These are phyloP conservation scores for Byssothecium circinans DNA, from an alignment of 2,329 filamentous ascomycete genomes.

Conservation along the genomic window DNA sequence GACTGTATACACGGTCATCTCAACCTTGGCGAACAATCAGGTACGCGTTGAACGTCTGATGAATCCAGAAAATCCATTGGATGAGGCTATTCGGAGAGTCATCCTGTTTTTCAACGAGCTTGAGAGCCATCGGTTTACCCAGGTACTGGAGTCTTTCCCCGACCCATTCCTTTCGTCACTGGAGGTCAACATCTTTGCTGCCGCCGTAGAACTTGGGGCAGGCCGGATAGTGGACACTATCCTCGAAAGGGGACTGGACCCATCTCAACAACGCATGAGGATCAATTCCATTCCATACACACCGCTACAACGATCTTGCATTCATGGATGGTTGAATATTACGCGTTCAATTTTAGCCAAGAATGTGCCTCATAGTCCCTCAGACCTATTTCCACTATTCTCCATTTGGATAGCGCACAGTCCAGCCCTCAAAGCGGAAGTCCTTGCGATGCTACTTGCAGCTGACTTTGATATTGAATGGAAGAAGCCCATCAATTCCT, in stretches of 20 bases:
- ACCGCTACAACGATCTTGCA: neutral
- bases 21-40: slow-evolving; percentile 1
- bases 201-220: slow-evolving; percentile 2
- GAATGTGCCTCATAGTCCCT: too few species aligned
- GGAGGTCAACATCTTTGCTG: neutral
- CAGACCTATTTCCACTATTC: neutral
- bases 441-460: neutral
- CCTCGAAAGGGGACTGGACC: neutral
- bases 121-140: neutral
- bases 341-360: neutral
- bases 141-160: neutral
- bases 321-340: neutral
- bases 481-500: too few species aligned
- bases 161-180: neutral
- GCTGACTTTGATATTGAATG: neutral
- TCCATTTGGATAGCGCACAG: neutral
- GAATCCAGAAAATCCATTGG: neutral
- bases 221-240: neutral
- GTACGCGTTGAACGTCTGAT: neutral
- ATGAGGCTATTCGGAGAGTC: neutral
- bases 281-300: neutral
- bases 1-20: slow-evolving; percentile 1
- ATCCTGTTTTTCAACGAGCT: neutral
- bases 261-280: neutral
- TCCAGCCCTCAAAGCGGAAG: neutral